phyloP scores from a whole-genome alignment of 2,329 filamentous ascomycete genomes.

The Ophiocordyceps polyrhachis-furcata region DNA sequence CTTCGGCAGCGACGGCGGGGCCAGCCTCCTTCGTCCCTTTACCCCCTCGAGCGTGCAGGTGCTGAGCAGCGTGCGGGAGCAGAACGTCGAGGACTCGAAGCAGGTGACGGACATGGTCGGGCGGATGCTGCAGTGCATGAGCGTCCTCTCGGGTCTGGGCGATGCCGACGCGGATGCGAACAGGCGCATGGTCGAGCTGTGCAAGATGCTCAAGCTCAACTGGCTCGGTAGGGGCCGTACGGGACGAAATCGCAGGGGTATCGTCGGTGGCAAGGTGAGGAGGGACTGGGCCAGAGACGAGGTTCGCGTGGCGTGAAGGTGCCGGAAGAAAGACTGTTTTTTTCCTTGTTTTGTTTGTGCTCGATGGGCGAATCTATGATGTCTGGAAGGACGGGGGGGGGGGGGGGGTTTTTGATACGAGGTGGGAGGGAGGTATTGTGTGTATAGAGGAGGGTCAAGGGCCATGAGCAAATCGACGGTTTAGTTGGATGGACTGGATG shows the following conservation, averaged over 20 bases:
- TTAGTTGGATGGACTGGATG: too few relatives aligned
- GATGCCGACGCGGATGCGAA: conserved; percentile 50
- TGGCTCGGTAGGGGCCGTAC: conserved; percentile 86
- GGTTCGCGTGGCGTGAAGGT: conserved; percentile 19
- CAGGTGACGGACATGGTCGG: conserved; percentile 89
- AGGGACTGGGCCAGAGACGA: conserved; percentile 24
- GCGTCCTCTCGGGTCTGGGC: conserved; percentile 62
- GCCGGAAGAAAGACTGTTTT: too few relatives aligned
- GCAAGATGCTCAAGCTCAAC: conserved; percentile 81
- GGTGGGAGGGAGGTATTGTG: too few relatives aligned
- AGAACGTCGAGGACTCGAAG: conserved; percentile 48
- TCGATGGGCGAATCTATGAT: too few relatives aligned
- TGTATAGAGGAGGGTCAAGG: too few relatives aligned
- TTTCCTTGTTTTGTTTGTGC: too few relatives aligned
- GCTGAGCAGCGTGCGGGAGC: conserved; percentile 29
- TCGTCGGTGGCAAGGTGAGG: conserved; percentile 52
- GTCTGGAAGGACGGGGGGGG: too few relatives aligned
- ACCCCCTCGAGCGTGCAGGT: conserved; percentile 23
- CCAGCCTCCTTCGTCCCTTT: conserved; percentile 31
- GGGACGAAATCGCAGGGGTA: conserved; percentile 72
- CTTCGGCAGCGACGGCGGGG: conserved; percentile 34
- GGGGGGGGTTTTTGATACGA: too few relatives aligned
- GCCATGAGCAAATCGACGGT: too few relatives aligned
- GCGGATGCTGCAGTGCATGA: conserved; percentile 90
- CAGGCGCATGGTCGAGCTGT: conserved; percentile 64